Base-by-base conservation (phyloP, 2,329 filamentous ascomycete species). In the Alternaria gansuensis region DNA sequence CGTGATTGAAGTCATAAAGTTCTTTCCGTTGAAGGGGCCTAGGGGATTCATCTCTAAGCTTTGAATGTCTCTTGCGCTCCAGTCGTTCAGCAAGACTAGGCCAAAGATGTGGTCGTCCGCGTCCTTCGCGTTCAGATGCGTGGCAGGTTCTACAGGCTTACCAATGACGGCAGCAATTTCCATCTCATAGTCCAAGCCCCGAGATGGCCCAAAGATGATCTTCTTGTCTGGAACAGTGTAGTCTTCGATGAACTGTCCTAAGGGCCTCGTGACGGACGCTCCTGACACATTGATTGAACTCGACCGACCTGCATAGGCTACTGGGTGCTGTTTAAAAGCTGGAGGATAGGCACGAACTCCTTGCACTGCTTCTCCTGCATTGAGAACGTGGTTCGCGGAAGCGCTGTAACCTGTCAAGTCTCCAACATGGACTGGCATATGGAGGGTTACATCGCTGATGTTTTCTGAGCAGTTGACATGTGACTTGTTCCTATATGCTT, bases 41-140 rank as follows among this genome's bases (percentile, higher is more conserved):
- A 88, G 74, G 0, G 86, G 86, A 3, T 77, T 78, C 85, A 88
- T 88, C 64, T 89, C 87, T 23, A 85, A 77, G 0, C 75, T 81
- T 70, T 89, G 87, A 21, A 89, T 85, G 68, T 89, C 87, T n/a
- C 86, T 79, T 21, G 85, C 83, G 17, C 59, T 83, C 87, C 87
- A 89, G 61, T 89, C 86, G 62, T 89, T 89, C 11, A 89, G 67
- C 36, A 89, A 73, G 0, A 87, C 82, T n/a, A 87, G 77, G 0
- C 87, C 87, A 69, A 89, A 88, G 14, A 88, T 85, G 63, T 88
- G 84, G 0, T 85, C 80, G 14, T 77, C 74, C 0, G 80, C 80
- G 5, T 82, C 70, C 14, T 68, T 67, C n/a, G 82, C 79, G 7
- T 77, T 61, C 24, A 83, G 69, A 0, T 66, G 64, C 2, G 76